Base-by-base conservation (phyloP, 345 rosid genomes). In the Theobroma cacao region DNA sequence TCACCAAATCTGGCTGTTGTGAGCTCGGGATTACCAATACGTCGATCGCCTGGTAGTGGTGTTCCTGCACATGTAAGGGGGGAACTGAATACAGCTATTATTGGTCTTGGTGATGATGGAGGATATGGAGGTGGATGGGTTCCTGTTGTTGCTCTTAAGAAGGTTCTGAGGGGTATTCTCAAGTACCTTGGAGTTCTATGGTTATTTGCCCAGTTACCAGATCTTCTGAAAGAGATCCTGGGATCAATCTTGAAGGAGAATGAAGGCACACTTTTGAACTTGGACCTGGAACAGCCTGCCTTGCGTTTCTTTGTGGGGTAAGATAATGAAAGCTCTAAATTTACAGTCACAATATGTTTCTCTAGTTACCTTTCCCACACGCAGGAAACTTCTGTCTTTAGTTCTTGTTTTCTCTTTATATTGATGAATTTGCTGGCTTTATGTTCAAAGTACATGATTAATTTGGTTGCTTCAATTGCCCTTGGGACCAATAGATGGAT, bases 61-160 rank as follows among this genome's bases (percentile, higher is more conserved):
- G 97, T 93, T 76, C 94, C 98, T 75, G 92, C 98, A 59, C 97
- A 91, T 80, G 96, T 93, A 43, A 89, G 98, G 85, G 99, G 99
- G 78, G 99, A 96, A 69, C 85, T 94, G 65, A 94, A 94, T 84
- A 96, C 98, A 8, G 96, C 99, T 47, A 97, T 94, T 82, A 94
- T 97, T 43, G 98, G 99, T 77, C 94, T 97, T 70, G 98, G 98
- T 71, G 98, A 97, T 74, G 99, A 97, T 91, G 99, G 99, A 80
- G 99, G 98, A 55, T 94, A 97, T 87, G 98, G 98, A 34, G 99
- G 98, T 74, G 99, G 98, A 64, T 97, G 98, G 98, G 99, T 97
- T 84, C 99, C 99, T 65, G 96, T 97, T 87, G 94, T 97, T 72
- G 99, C 98, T 71, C 98, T 97, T 73, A 94, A 97, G 90, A 97